Conservation (phyloP, 106 monocot species). For the Xerophyta viscosa region DNA sequence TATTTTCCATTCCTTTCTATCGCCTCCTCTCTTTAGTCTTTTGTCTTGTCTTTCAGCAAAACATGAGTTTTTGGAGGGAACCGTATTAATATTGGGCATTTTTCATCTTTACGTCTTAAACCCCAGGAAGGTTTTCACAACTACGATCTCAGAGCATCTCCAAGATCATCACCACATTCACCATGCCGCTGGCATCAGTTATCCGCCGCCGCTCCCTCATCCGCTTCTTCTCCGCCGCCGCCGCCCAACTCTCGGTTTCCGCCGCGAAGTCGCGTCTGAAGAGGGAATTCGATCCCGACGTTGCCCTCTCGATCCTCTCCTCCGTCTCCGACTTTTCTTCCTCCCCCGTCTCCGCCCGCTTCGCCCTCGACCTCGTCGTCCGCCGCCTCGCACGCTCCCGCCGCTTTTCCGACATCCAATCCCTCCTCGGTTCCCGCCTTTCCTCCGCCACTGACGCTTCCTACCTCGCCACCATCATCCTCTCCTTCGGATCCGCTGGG, state of each 20-base stretch:
- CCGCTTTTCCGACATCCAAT: slow-evolving; percentile 26
- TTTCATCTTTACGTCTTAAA: too few relatives aligned
- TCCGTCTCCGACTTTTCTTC: slow-evolving; percentile 10
- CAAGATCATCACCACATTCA: too few relatives aligned
- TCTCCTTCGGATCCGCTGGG: slow-evolving; percentile 42
- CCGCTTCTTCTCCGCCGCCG: slow-evolving; percentile 3
- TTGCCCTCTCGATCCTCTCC: slow-evolving; percentile 22
- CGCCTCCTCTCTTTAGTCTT: too few relatives aligned
- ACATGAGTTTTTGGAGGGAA: too few relatives aligned
- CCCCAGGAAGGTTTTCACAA: too few relatives aligned
- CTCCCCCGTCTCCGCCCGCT: slow-evolving; percentile 19
- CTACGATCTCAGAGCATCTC: too few relatives aligned
- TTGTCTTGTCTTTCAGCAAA: too few relatives aligned
- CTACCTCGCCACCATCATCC: slow-evolving; percentile 36
- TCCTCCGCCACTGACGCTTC: slow-evolving; percentile 21
- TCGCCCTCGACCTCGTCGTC: slow-evolving; percentile 30
- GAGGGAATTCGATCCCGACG: slow-evolving; percentile 25
- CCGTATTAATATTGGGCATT: too few relatives aligned
- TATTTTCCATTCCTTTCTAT: too few relatives aligned
- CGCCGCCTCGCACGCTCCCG: slow-evolving; percentile 42
- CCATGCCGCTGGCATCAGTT: background rate
- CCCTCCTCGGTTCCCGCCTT: slow-evolving; percentile 28
- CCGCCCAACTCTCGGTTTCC: slow-evolving; percentile 6
- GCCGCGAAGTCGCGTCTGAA: slow-evolving; percentile 20
- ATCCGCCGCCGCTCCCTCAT: slow-evolving; percentile 9